These are phyloP conservation scores for Hygrophoropsis aurantiaca DNA, from an alignment of 768 basidiomycete genomes.

Conservation along the genomic window DNA sequence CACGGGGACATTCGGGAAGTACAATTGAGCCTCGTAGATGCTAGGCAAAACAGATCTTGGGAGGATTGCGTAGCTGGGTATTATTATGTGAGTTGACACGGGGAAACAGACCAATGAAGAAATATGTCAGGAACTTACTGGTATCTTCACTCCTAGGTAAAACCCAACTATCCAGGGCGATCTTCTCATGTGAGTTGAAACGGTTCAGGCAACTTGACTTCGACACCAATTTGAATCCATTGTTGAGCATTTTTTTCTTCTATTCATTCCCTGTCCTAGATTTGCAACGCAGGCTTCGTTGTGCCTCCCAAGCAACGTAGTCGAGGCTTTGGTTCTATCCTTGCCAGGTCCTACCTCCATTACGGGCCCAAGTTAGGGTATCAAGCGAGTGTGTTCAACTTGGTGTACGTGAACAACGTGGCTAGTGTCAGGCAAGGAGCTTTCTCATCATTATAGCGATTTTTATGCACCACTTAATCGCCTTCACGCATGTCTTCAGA, in stretches of 20 bases:
- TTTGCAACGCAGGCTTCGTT: slow-evolving; percentile 90
- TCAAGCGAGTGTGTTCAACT: slow-evolving; percentile 82
- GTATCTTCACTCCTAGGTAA: slow-evolving; percentile 44
- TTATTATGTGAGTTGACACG: slow-evolving; percentile 61
- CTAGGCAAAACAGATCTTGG: slow-evolving; percentile 57
- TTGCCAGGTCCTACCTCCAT: slow-evolving; percentile 77
- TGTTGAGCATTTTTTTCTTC: background rate
- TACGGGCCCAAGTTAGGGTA: slow-evolving; percentile 82
- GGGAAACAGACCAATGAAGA: slow-evolving; percentile 5
- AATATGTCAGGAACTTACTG: slow-evolving; percentile 2
- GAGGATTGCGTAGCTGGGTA: slow-evolving; percentile 70
- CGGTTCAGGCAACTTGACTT: background rate
- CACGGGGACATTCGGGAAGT: slow-evolving; percentile 19
- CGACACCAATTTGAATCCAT: slow-evolving; percentile 11
- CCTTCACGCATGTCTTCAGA: slow-evolving; percentile 29
- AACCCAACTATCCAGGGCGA: slow-evolving; percentile 88
- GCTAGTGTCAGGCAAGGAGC: slow-evolving; percentile 65
- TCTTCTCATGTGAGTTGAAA: slow-evolving; percentile 89
- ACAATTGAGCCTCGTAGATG: slow-evolving; percentile 38
- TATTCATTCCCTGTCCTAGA: slow-evolving; percentile 37
- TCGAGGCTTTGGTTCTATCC: slow-evolving; percentile 62
- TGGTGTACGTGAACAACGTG: slow-evolving; percentile 83
- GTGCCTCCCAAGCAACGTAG: slow-evolving; percentile 65
- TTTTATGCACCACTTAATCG: background rate
- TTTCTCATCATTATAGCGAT: background rate